phyloP scores from a whole-genome alignment of 2,329 filamentous ascomycete genomes.

The Akanthomyces uredinophilus region DNA sequence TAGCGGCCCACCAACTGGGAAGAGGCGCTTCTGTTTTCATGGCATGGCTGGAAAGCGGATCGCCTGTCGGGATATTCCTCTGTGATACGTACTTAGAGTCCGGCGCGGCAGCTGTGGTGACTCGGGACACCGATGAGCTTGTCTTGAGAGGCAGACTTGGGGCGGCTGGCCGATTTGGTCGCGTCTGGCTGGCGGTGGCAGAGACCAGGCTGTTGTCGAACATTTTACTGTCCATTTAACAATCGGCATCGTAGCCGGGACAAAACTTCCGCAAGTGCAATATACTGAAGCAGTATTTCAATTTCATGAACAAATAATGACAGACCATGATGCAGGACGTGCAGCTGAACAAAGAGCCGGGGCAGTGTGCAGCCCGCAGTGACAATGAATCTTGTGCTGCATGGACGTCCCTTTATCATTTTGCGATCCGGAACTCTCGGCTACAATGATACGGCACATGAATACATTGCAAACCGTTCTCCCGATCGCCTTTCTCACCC shows the following conservation, averaged over 20 bases:
- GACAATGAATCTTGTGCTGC: too few relatives aligned
- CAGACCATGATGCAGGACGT: not conserved
- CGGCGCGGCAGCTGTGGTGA: not conserved
- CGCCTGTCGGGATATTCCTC: not conserved
- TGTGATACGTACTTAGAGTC: not conserved
- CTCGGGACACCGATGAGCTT: not conserved
- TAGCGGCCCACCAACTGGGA: not conserved
- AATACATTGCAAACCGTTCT: not conserved
- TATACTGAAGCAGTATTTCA: not conserved
- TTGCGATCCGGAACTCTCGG: not conserved
- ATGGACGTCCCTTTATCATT: not conserved
- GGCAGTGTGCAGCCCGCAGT: not conserved
- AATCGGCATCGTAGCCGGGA: not conserved
- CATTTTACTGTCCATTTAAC: not conserved
- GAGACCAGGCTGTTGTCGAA: not conserved
- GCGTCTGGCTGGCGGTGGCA: not conserved
- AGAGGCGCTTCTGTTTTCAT: not conserved
- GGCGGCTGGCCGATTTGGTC: not conserved
- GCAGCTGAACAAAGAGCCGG: not conserved
- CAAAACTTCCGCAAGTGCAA: not conserved
- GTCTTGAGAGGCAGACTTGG: too few relatives aligned
- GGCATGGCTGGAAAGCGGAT: not conserved
- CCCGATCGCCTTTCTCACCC: too few relatives aligned
- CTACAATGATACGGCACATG: not conserved
- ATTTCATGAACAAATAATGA: not conserved